Evolutionary conservation across 2,329 filamentous ascomycete species (phyloP), one percentile per base, ranked within the genome.

Genomic region (Didymellaceae sp.): DNA sequence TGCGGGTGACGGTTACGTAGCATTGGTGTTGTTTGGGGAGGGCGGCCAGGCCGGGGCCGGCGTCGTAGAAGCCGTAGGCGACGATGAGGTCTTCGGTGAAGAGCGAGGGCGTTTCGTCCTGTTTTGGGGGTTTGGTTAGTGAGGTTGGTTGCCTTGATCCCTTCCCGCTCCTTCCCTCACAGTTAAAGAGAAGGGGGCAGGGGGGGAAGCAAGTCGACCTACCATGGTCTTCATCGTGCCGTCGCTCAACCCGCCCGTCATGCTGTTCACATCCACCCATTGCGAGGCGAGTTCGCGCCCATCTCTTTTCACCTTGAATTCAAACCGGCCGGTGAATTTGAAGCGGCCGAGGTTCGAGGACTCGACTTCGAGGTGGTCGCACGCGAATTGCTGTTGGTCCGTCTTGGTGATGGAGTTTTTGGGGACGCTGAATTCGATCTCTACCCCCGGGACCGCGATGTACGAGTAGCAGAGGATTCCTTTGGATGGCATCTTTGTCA

Each of bases 1-100:
- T 77, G 16, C 65, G 68, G 4, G 74, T 73, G 2, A 80, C 74
- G 2, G 77, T 77, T 4, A 81, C 72, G 57, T 67, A 72, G 53
- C 57, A 75, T 57, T 50, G 79, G 73, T 70, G 80, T 71, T 57
- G 73, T 68, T 45, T 80, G 62, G 45, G 68, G 20, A 81, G 69
- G 2, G 75, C 72, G 2, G 71, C 74, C 3, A 71, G 62, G 1
- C 78, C 78, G 1, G 70, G 65, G 6, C 78, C 79, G 4, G 78
- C 75, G 45, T 79, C 77, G 58, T 81, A 82, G 51, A 81, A 77
- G 8, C 78, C 78, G 52, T 78, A 82, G 0, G 66, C 64, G 14
- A 80, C 68, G 4, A 78, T 72, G 13, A 78, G 30, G 37, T 75
- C 66, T 31, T 72, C 65, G 5, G 52, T 46, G 37, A 72, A 62